Base-by-base conservation (phyloP, 768 basidiomycete species). In the Lactarius vividus region DNA sequence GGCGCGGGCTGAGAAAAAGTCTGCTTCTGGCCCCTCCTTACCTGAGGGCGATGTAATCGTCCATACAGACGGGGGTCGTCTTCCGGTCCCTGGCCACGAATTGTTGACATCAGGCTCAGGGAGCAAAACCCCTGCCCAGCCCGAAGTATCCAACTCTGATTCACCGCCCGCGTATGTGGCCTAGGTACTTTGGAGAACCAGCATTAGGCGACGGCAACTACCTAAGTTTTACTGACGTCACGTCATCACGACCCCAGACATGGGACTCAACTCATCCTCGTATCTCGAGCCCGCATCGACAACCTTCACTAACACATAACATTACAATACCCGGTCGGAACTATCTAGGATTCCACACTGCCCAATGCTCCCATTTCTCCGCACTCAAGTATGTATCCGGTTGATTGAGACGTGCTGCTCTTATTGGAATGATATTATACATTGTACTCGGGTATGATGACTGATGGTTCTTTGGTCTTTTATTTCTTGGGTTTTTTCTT, bases 111-210 rank as follows among this genome's bases (percentile, higher is more conserved):
- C 61, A 39, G 61, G 42, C 20, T 44, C 61, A 1, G 57, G 20
- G 33, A 46, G n/a, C 28, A 58, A 63, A 31, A 31, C 46, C 10
- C 8, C 29, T 18, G 18, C 52, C 18, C 33, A 3, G 15, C 61
- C 64, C 11, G 33, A n/a, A 16, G 40, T 40, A 13, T 37, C 20
- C 31, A 9, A 26, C 28, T 18, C 20, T 26, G 66, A 67, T 0
- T 52, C 66, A 6, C 66, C 66, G 3, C 66, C 66, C 4, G 66
- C 66, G n/a, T 67, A 67, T 31, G 57, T 26, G 26, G 66, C 39
- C n/a, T 67, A 63, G 52, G 23, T 52, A 39, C 35, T 23, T 28
- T 37, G 31, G 39, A 20, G 46, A 56, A 37, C 33, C 42, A 37
- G 13, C 18, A 29, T 13, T 9, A 28, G 39, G 55, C 40, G 23